Evolutionary conservation across 768 basidiomycete genomes (phyloP).

Genomic region (Mrakia gelida): DNA sequence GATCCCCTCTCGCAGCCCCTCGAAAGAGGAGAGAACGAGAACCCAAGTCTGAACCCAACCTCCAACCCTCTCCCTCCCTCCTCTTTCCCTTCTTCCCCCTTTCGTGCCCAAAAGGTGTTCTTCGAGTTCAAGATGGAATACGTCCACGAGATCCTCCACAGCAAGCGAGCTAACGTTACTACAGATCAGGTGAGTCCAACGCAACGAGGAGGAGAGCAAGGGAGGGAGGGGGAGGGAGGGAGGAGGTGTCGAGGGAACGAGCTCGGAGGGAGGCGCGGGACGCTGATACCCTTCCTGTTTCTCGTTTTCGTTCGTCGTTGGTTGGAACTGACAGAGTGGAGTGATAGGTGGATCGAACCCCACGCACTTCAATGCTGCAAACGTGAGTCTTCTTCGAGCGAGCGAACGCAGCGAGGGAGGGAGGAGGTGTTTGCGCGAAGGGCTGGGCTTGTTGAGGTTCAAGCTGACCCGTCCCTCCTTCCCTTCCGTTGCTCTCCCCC

Average conservation of each 20-base stretch:
- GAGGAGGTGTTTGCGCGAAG: neutral
- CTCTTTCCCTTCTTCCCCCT: neutral
- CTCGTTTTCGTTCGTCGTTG: neutral
- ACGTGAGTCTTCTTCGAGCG: constrained; percentile 70
- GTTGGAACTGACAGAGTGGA: constrained; percentile 51
- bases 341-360: constrained; percentile 76
- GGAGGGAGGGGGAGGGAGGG: neutral
- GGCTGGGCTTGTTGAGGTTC: neutral
- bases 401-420: neutral
- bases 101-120: neutral
- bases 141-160: neutral
- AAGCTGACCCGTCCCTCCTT: neutral
- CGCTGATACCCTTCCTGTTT: neutral
- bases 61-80: neutral
- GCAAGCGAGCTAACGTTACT: constrained; percentile 1
- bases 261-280: neutral
- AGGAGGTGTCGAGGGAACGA: neutral
- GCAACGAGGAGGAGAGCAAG: neutral
- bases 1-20: too few species aligned
- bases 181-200: constrained; percentile 5
- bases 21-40: too few species aligned
- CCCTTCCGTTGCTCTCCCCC: neutral
- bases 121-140: neutral
- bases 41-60: neutral
- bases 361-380: constrained; percentile 53